Conservation (phyloP, 1,284 basidiomycete genomes). For the Fomitiporia mediterranea region DNA sequence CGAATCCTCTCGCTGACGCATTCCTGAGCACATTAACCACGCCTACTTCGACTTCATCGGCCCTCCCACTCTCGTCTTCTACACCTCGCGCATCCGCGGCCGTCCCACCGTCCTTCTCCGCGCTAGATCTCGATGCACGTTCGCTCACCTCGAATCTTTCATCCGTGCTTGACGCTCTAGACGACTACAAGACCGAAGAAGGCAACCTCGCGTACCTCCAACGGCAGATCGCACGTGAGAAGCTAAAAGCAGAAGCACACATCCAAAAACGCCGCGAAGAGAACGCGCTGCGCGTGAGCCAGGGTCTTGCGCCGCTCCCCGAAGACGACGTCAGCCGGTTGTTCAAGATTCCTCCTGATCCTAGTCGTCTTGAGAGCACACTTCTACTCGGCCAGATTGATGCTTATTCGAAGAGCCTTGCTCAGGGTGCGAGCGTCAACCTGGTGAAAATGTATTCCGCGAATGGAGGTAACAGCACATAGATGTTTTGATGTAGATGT, state of each 20-base stretch:
- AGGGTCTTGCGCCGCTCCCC: conserved; percentile 84
- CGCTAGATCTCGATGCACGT: conserved; percentile 57
- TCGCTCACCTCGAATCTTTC: conserved; percentile 68
- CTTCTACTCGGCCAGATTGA: conserved; percentile 84
- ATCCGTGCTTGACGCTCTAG: conserved; percentile 80
- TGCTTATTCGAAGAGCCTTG: conserved; percentile 75
- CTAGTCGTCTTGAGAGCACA: conserved; percentile 87
- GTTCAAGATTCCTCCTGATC: conserved; percentile 89
- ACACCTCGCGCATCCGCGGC: conserved; percentile 33
- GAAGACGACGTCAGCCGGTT: conserved; percentile 79
- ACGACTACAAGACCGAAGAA: conserved; percentile 85
- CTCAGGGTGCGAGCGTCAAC: conserved; percentile 61
- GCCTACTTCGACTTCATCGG: conserved; percentile 25
- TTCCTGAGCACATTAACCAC: conserved; percentile 27
- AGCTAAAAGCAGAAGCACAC: conserved; percentile 75
- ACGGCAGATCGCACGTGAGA: conserved; percentile 90
- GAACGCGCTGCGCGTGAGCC: conserved; percentile 76
- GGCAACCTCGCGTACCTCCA: conserved; percentile 91
- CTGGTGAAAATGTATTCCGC: conserved; percentile 76
- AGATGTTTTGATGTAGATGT: not conserved
- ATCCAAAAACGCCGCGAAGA: conserved; percentile 87
- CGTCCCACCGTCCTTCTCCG: conserved; percentile 52
- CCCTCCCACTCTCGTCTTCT: conserved; percentile 33
- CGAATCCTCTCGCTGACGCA: conserved; percentile 70
- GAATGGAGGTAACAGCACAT: conserved; percentile 34